Percentiles rank a stretch among this genome's conserved stretches.
These are phyloP conservation scores for Fremontodendron californicum DNA, from an alignment of 345 rosid genomes.

Conservation along the genomic window DNA sequence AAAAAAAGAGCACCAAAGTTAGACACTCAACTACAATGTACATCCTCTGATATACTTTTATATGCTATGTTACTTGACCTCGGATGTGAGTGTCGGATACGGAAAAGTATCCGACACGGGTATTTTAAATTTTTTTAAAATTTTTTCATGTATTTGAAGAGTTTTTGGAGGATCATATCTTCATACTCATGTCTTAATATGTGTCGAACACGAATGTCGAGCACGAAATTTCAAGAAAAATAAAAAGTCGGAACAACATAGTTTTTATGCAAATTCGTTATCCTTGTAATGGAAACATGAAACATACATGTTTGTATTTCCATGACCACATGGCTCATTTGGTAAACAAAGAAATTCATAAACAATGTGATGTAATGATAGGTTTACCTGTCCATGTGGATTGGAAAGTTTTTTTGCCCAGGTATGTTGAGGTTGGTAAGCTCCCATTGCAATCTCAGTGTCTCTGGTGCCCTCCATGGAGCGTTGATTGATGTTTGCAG, in stretches of 20 bases:
- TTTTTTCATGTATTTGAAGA: too few species aligned
- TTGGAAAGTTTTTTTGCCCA: conserved; percentile 55
- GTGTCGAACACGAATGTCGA: too few species aligned
- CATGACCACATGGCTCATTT: neutral
- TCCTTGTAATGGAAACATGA: neutral
- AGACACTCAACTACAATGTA: neutral
- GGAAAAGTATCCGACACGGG: too few species aligned
- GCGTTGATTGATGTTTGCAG: conserved; percentile 95
- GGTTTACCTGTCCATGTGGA: conserved; percentile 79
- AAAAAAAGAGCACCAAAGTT: neutral
- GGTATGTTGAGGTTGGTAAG: conserved; percentile 88
- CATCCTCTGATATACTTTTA: too few species aligned
- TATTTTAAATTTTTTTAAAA: too few species aligned
- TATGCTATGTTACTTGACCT: too few species aligned
- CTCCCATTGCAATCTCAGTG: conserved; percentile 98
- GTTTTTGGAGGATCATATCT: too few species aligned
- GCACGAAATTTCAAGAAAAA: too few species aligned
- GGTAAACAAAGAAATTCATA: neutral
- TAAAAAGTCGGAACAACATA: too few species aligned
- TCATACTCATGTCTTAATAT: too few species aligned
- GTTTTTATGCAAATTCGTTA: too few species aligned
- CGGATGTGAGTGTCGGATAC: too few species aligned
- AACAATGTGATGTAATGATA: neutral
- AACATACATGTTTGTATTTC: neutral
- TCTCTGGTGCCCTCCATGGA: conserved; percentile 98